phyloP scores from a whole-genome alignment of 352 stramenopile species.

The Pythium chondricola region DNA sequence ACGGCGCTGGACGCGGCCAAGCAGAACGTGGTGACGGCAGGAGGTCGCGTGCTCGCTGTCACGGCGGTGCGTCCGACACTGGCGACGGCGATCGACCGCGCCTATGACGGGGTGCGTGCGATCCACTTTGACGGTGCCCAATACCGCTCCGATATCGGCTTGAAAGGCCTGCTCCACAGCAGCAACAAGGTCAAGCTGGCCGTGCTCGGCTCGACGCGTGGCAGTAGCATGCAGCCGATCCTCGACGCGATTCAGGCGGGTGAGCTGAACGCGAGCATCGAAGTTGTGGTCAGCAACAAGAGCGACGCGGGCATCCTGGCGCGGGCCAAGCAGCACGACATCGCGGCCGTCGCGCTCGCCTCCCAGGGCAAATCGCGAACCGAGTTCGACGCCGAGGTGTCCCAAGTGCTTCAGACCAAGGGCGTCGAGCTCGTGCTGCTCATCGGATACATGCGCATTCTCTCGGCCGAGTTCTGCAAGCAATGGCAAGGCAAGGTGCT shows the following conservation, averaged over 20 bases:
- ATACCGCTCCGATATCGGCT: constrained; percentile 96
- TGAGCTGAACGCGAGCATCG: constrained; percentile 92
- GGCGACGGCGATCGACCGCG: constrained; percentile 85
- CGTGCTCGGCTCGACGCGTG: constrained; percentile 94
- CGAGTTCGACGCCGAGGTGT: constrained; percentile 95
- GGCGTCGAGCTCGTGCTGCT: constrained; percentile 96
- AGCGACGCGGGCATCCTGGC: constrained; percentile 90
- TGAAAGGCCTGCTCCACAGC: constrained; percentile 88
- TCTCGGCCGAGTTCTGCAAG: constrained; percentile 94
- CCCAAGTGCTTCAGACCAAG: constrained; percentile 85
- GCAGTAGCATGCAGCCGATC: constrained; percentile 94
- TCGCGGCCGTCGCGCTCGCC: constrained; percentile 57
- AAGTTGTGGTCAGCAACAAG: constrained; percentile 97
- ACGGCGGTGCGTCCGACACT: constrained; percentile 90
- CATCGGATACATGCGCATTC: constrained; percentile 99
- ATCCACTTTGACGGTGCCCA: constrained; percentile 92
- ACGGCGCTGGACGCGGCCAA: constrained; percentile 76
- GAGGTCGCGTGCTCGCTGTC: constrained; percentile 96
- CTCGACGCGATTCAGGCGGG: constrained; percentile 91
- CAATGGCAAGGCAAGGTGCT: constrained; percentile 95
- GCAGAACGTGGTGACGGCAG: constrained; percentile 87
- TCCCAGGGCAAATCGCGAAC: constrained; percentile 84
- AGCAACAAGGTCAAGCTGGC: constrained; percentile 86
- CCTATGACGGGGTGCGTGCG: constrained; percentile 87
- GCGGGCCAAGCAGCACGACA: constrained; percentile 80